These are phyloP conservation scores for Neofusicoccum laricinum DNA, from an alignment of 2,329 filamentous ascomycete genomes.

Conservation along the genomic window DNA sequence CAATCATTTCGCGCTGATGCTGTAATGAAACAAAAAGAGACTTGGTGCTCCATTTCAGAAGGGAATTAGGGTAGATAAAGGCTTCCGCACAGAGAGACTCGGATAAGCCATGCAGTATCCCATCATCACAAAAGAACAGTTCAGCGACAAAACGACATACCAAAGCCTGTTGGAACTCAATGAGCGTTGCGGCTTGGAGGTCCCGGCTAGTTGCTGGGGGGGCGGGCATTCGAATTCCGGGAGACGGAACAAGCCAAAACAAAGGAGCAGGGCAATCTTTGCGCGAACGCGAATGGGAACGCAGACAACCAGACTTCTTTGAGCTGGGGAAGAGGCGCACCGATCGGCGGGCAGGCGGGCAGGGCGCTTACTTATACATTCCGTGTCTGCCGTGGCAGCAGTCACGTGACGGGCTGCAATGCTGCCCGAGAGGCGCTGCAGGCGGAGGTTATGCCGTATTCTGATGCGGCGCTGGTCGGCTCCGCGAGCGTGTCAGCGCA, in stretches of 20 bases:
- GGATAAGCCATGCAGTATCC: slow-evolving; percentile 10
- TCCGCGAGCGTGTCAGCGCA: background rate
- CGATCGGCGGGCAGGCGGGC: slow-evolving; percentile 4
- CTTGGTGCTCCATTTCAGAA: background rate
- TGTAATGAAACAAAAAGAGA: background rate
- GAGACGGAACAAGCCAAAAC: background rate
- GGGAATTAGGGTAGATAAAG: background rate
- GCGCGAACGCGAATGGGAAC: background rate
- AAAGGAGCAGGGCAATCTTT: background rate
- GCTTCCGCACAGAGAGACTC: slow-evolving; percentile 8
- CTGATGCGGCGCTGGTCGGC: background rate
- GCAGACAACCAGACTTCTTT: background rate
- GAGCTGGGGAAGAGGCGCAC: background rate
- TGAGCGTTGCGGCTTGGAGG: background rate
- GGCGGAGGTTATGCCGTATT: background rate
- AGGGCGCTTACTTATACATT: slow-evolving; percentile 12
- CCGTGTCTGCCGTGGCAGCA: background rate
- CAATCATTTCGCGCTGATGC: background rate
- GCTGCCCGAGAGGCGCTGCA: background rate
- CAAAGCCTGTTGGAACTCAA: background rate
- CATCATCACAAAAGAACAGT: background rate
- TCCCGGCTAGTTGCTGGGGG: background rate
- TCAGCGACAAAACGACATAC: background rate
- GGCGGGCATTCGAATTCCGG: background rate
- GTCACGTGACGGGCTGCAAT: slow-evolving; percentile 6